Base-by-base conservation (phyloP, 192 early-diverging fungal species). In the Coemansia pectinata region DNA sequence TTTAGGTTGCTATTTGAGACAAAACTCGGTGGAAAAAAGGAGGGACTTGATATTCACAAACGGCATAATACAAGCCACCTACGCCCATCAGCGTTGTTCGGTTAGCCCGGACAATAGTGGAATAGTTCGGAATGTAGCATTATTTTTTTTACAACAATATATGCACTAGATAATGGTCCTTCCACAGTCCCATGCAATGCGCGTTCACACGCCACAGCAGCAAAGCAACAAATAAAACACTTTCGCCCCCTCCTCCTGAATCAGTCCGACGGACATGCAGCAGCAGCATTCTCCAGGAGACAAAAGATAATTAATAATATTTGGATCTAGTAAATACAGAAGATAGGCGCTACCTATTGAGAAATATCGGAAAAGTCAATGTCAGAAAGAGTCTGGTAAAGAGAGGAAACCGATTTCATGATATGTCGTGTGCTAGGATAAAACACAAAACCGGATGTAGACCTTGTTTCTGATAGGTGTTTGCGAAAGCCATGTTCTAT, bases 361-460 rank as follows among this genome's bases (percentile, higher is more conserved):
- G 25, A 53, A 10, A 64, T 64, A 41, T 47, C 63, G 3, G 63
- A 47, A 47, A 64, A 64, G 45, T 64, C 63, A 33, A 64, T 64
- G 1, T 64, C 63, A 17, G 45, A 39, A 4, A 64, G 42, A 1
- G 63, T 64, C 27, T 34, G 63, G 29, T 64, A 47, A 11, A 64
- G 63, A 27, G 27, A 42, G 0, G 42, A 48, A 17, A 47, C 27
- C 8, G 63, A 42, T 10, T 31, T 45, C 63, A 64, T 64, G 41
- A 64, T 48, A 19, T 47, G 27, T n/a, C 27, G 42, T 15, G 27
- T 64, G 63, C 45, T 64, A 33, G 63, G 63, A n/a, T 47, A 42
- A 27, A 64, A 29, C 27, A 31, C 44, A 21, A 48, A 65, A 27
- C 63, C 31, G n/a, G 63, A 34, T 17, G 44, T 25, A 33, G 63